Percentiles rank a stretch among this genome's conserved stretches.
Conservation (phyloP, 768 basidiomycete genomes). For the Mycena vulgaris region DNA sequence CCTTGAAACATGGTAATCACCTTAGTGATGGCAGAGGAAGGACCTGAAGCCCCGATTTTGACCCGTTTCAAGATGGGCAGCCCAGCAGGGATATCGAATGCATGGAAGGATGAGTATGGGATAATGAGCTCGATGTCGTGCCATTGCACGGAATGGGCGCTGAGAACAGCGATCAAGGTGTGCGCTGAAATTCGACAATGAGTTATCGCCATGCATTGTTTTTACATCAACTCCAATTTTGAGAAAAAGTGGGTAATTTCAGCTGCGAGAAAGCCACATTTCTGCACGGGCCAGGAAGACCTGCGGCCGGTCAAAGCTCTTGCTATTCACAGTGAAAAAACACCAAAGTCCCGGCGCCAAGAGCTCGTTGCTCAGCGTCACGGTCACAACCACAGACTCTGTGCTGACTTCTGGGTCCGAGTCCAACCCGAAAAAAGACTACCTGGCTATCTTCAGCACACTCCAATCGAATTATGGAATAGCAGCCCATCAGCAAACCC, state of each 20-base stretch:
- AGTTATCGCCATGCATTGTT: too few relatives aligned
- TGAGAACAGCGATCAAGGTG: neutral
- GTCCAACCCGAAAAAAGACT: slow-evolving; percentile 19
- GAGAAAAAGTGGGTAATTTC: neutral
- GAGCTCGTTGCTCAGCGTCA: slow-evolving; percentile 6
- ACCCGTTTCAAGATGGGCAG: neutral
- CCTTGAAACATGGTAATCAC: neutral
- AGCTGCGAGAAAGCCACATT: neutral
- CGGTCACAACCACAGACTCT: neutral
- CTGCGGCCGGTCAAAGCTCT: too few relatives aligned
- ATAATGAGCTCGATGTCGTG: neutral
- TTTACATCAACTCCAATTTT: neutral
- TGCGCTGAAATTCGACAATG: too few relatives aligned
- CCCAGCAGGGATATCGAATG: neutral
- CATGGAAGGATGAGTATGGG: neutral
- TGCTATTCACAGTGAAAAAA: neutral
- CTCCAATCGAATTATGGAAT: slow-evolving; percentile 24
- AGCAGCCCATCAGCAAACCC: too few relatives aligned
- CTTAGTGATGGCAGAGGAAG: too few relatives aligned
- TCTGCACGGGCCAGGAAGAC: neutral
- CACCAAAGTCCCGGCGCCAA: neutral
- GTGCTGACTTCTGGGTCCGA: neutral
- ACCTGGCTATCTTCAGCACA: slow-evolving; percentile 1
- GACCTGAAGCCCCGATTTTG: neutral
- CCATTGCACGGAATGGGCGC: neutral